A percentile compares a stretch with the other conserved stretches of the same genome.
Conservation (phyloP, 352 stramenopile species). For the Globisporangium uncinulatum region DNA sequence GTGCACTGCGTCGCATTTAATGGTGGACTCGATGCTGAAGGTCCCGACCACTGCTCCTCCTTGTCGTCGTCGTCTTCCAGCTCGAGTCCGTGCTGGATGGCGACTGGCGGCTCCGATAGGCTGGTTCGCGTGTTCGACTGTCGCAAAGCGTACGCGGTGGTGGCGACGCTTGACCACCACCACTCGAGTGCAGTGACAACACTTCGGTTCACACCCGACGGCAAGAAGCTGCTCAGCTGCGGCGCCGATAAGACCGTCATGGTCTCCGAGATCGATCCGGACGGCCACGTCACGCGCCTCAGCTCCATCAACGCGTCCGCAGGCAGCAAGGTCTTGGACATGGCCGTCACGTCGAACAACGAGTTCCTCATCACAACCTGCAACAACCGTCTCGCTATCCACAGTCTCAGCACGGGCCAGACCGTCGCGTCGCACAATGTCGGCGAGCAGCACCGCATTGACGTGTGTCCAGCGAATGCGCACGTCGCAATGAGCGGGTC, state of each 20-base stretch:
- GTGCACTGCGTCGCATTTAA: conserved; percentile 64
- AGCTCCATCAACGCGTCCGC: conserved; percentile 40
- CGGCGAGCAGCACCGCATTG: conserved; percentile 69
- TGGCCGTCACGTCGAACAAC: conserved; percentile 65
- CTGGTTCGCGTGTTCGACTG: conserved; percentile 82
- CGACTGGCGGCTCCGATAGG: conserved; percentile 68
- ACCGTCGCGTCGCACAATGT: conserved; percentile 52
- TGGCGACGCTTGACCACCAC: conserved; percentile 68
- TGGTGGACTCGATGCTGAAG: conserved; percentile 9
- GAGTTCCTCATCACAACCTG: conserved; percentile 62
- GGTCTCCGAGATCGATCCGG: conserved; percentile 35
- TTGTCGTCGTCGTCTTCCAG: no score
- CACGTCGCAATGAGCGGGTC: conserved; percentile 82
- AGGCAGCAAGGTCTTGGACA: conserved; percentile 73
- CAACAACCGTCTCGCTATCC: conserved; percentile 81
- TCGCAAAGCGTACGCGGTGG: conserved; percentile 19
- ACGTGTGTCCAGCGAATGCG: conserved; percentile 55
- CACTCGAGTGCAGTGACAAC: conserved; percentile 66
- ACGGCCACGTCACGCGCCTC: conserved; percentile 32
- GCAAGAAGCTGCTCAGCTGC: conserved; percentile 56
- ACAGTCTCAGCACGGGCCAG: conserved; percentile 56
- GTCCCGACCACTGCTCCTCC: not conserved
- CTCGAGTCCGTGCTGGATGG: conserved; percentile 31
- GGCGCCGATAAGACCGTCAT: conserved; percentile 72
- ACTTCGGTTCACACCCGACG: conserved; percentile 68